phyloP scores from a whole-genome alignment of 2,329 filamentous ascomycete genomes.

The Fusarium sambucinum region DNA sequence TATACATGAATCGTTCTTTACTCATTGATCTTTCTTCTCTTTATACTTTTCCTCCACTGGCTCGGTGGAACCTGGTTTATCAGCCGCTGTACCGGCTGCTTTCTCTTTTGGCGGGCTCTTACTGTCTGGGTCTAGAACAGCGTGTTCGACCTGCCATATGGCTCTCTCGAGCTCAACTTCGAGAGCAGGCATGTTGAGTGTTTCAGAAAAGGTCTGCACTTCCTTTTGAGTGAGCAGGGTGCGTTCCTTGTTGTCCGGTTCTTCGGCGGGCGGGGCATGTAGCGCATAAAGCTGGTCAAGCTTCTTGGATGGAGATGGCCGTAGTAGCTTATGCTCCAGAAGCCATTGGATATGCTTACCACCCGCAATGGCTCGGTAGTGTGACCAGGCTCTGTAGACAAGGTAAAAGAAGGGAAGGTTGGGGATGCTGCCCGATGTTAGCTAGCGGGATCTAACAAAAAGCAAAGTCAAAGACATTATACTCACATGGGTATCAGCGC shows the following conservation, averaged over 20 bases:
- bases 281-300: conserved; percentile 80
- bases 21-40: conserved; percentile 41
- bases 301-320: conserved; percentile 71
- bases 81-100: conserved; percentile 29
- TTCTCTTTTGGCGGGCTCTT: conserved; percentile 23
- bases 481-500: conserved; percentile 87
- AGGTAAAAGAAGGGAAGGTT: conserved; percentile 99
- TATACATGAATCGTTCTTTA: conserved; percentile 10
- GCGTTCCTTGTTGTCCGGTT: conserved; percentile 49
- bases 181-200: conserved; percentile 75
- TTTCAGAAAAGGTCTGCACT: conserved; percentile 69
- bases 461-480: background rate
- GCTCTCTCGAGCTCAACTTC: conserved; percentile 80
- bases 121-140: conserved; percentile 56
- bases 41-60: conserved; percentile 34
- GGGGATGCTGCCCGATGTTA: conserved; percentile 71
- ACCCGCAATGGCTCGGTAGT: conserved; percentile 87
- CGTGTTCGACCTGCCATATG: conserved; percentile 76
- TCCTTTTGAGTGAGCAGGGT: conserved; percentile 64
- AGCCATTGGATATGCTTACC: conserved; percentile 89
- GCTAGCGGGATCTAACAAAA: background rate
- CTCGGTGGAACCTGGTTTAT: conserved; percentile 26
- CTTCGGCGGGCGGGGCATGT: conserved; percentile 50
- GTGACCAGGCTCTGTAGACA: conserved; percentile 89
- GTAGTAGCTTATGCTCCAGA: conserved; percentile 77